Evolutionary conservation across 2,329 filamentous ascomycete genomes (phyloP).

Genomic region (Clarireedia paspali): DNA sequence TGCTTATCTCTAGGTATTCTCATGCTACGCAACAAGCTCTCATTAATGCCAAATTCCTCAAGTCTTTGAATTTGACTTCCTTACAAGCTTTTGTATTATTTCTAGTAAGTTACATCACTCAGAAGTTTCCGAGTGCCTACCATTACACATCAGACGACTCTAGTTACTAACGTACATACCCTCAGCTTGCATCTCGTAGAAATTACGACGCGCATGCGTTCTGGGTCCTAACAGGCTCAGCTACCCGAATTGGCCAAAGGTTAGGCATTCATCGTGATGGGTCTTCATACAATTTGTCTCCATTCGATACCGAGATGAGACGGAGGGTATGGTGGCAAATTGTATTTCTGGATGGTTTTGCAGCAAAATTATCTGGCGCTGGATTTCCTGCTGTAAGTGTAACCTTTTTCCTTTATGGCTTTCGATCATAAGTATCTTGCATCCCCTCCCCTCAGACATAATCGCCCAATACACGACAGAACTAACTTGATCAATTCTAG

Average conservation of each 20-base stretch:
- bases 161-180: not conserved
- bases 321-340: slow-evolving; percentile 57
- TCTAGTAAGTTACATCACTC: slow-evolving; percentile 40
- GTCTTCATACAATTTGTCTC: slow-evolving; percentile 29
- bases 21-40: slow-evolving; percentile 57
- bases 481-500: not conserved
- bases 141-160: not conserved
- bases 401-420: not conserved
- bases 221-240: slow-evolving; percentile 41
- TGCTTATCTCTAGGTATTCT: slow-evolving; percentile 47
- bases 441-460: not conserved
- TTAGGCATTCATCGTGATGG: slow-evolving; percentile 42
- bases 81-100: slow-evolving; percentile 63
- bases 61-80: slow-evolving; percentile 55
- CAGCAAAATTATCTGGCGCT: slow-evolving; percentile 47
- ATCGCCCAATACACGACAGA: not conserved
- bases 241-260: slow-evolving; percentile 40
- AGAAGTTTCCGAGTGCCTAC: too few relatives aligned
- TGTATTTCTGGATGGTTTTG: slow-evolving; percentile 50
- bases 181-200: slow-evolving; percentile 30
- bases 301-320: slow-evolving; percentile 53
- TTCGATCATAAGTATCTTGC: not conserved
- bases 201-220: slow-evolving; percentile 36
- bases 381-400: slow-evolving; percentile 28
- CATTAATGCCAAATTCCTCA: slow-evolving; percentile 59